Conservation (phyloP, 108 stramenopile species). For the Cyclotella choctawhatcheeana region DNA sequence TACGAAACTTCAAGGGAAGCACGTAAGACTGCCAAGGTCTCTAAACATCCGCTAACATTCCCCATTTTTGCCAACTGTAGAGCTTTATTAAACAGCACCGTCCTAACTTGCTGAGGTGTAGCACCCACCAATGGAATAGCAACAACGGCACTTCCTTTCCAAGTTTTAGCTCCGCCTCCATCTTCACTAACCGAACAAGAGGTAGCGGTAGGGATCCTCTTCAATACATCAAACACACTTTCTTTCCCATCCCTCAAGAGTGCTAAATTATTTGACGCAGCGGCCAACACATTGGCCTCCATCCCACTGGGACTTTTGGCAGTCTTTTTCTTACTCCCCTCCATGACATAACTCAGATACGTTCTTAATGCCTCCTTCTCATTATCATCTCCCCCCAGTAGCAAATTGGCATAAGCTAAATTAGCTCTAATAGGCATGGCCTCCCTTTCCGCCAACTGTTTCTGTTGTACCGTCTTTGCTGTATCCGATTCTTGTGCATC, state of each 20-base stretch:
- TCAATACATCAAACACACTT: constrained; percentile 45
- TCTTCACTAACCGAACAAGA: constrained; percentile 36
- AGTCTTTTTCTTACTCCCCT: constrained; percentile 6
- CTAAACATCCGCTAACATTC: constrained; percentile 40
- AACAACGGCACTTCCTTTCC: constrained; percentile 5
- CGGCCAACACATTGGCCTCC: constrained; percentile 35
- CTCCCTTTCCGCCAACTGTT: constrained; percentile 32
- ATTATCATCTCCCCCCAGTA: constrained; percentile 48
- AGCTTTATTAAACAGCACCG: constrained; percentile 48
- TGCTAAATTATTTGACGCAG: constrained; percentile 50
- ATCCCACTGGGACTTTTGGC: not conserved
- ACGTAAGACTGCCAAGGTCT: constrained; percentile 45
- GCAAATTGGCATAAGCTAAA: constrained; percentile 41
- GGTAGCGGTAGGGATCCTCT: constrained; percentile 39
- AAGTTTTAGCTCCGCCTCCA: constrained; percentile 4
- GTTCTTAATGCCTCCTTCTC: constrained; percentile 36
- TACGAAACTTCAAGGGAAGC: constrained; percentile 40
- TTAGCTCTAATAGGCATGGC: constrained; percentile 50
- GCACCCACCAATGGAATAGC: constrained; percentile 50
- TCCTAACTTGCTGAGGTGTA: constrained; percentile 53
- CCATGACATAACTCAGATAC: constrained; percentile 39
- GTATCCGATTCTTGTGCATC: constrained; percentile 6
- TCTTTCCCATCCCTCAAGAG: constrained; percentile 50
- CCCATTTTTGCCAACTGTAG: constrained; percentile 51
- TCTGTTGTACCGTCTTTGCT: constrained; percentile 20